These are phyloP conservation scores for Cyberlindnera suaveolens DNA, from an alignment of 805 yeast species.

Conservation along the genomic window DNA sequence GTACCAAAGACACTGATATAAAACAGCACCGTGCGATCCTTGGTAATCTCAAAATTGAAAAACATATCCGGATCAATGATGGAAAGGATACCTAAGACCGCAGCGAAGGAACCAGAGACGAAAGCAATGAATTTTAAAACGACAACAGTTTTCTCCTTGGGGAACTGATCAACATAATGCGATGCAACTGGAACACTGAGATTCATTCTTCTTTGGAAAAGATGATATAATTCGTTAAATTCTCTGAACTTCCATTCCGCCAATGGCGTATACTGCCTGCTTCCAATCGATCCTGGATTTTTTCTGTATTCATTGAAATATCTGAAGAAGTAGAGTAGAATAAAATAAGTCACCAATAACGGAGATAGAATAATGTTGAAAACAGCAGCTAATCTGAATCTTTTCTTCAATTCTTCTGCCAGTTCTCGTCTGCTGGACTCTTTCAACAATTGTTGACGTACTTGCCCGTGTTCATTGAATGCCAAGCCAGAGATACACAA, in stretches of 20 bases:
- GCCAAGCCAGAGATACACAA: constrained; percentile 82
- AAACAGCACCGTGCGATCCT: constrained; percentile 75
- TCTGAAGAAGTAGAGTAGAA: constrained; percentile 76
- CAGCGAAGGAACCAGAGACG: constrained; percentile 82
- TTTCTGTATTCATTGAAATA: constrained; percentile 90
- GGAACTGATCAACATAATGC: constrained; percentile 84
- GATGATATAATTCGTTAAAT: constrained; percentile 86
- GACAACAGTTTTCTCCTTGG: constrained; percentile 62
- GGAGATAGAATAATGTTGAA: constrained; percentile 82
- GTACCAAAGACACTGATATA: constrained; percentile 88
- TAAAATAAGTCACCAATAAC: constrained; percentile 75
- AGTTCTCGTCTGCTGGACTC: constrained; percentile 62
- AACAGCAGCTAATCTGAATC: constrained; percentile 85
- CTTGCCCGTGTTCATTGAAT: constrained; percentile 78
- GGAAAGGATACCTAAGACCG: constrained; percentile 74
- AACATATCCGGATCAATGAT: constrained; percentile 86
- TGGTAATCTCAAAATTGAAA: constrained; percentile 81
- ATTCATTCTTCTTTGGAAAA: constrained; percentile 73
- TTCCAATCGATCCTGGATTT: constrained; percentile 76
- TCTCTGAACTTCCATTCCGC: constrained; percentile 96
- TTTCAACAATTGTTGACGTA: constrained; percentile 64
- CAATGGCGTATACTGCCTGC: constrained; percentile 86
- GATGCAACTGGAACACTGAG: constrained; percentile 76
- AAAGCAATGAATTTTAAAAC: constrained; percentile 59
- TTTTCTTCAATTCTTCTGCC: constrained; percentile 61